Evolutionary conservation across 345 rosid genomes (phyloP), one percentile per base, ranked within the genome.

Genomic region (Erucastrum elatum): DNA sequence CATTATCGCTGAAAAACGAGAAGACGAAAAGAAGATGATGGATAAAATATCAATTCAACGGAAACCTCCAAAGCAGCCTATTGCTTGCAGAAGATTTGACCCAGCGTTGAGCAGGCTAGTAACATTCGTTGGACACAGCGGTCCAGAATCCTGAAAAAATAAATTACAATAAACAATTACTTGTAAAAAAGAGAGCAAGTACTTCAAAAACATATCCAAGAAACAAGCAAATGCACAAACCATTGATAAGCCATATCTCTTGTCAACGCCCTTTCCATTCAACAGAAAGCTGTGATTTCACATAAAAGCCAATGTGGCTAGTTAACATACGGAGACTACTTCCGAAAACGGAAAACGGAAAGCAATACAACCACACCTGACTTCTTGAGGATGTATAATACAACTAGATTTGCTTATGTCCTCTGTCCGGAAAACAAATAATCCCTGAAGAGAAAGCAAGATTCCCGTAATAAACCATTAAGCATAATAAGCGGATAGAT

Each of bases 11-110:
- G 74, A 59, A 30, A 30, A 72, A 67, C 31, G 72, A 16, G 63
- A 30, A 44, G 66, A 75, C 7, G 34, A 75, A 25, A 33, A 46
- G 33, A 73, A 39, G 37, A 55, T 6, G 56, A 26, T 66, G 37
- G 60, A 51, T 41, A 64, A 15, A 60, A 46, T 29, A 46, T 44
- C 56, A 34, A 59, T 66, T 64, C 33, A 75, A 79, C 70, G n/a
- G 13, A 77, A 89, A 93, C 99, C 94, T 68, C 75, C 72, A 78
- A 89, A 93, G 75, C 86, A 84, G 34, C 99, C 99, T 78, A 95
- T 83, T 29, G 89, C 90, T 89, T 95, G 99, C 74, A 95, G 88
- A 82, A 95, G 86, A 84, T 95, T 95, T 63, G 96, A 84, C 75
- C 99, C 99, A 76, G 81, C 83, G 70, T 89, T 85, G 64, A 95